Conservation (phyloP, 495 filamentous ascomycete genomes). For the Darksidea phi region DNA sequence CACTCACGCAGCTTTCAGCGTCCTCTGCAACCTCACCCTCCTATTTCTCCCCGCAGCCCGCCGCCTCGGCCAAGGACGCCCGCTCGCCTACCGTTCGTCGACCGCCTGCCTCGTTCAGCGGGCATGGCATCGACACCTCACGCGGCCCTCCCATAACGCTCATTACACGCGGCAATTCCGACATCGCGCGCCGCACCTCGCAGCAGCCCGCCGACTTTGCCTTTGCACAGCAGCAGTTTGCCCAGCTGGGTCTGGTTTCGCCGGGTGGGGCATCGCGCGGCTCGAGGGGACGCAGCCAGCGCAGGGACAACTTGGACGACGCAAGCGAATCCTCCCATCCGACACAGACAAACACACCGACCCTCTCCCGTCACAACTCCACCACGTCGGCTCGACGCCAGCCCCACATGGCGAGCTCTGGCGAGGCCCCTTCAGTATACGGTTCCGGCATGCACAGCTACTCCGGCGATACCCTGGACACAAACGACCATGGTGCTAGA, state of each 20-base stretch:
- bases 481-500: slow-evolving; percentile 1
- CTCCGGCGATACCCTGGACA: slow-evolving; percentile 6
- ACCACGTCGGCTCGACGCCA: slow-evolving; percentile 1
- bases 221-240: slow-evolving; percentile 31
- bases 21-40: slow-evolving; percentile 29
- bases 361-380: slow-evolving; percentile 24
- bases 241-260: slow-evolving; percentile 24
- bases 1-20: slow-evolving; percentile 13
- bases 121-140: slow-evolving; percentile 48
- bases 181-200: slow-evolving; percentile 29
- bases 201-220: slow-evolving; percentile 30
- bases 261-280: slow-evolving; percentile 15
- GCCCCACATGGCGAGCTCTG: slow-evolving; percentile 33
- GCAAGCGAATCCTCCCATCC: background rate
- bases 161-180: slow-evolving; percentile 44
- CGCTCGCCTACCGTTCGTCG: slow-evolving; percentile 40
- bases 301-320: slow-evolving; percentile 7
- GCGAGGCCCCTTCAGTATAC: slow-evolving; percentile 32
- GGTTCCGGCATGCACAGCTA: slow-evolving; percentile 28
- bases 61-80: slow-evolving; percentile 38
- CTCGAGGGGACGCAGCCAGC: slow-evolving; percentile 9
- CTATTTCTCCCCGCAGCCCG: slow-evolving; percentile 42
- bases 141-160: slow-evolving; percentile 49
- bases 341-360: slow-evolving; percentile 24
- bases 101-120: slow-evolving; percentile 48